Evolutionary conservation across 2,329 filamentous ascomycete species (phyloP), one percentile per base, ranked within the genome.

Genomic region (Didymella segeticola): DNA sequence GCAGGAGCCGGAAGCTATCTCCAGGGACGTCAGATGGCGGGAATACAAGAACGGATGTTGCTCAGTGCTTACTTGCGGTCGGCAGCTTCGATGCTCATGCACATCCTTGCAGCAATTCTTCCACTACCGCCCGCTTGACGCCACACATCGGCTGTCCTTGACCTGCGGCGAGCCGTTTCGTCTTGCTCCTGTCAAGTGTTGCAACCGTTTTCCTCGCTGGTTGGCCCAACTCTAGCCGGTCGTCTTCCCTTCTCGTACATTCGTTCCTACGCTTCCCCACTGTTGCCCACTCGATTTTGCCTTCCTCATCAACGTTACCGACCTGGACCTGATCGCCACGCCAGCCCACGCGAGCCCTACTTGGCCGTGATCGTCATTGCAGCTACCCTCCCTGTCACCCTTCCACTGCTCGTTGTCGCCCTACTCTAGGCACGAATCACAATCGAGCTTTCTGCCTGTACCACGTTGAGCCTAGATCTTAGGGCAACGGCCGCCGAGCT

Each of bases 111-210:
- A 61, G 62, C 50, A 51, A 56, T 49, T 47, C 53, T 62, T 61
- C 66, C 66, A 68, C 67, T 67, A 64, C 67, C 62, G 62, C 60
- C 65, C 57, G 60, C 57, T 62, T 54, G 55, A 70, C 71, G 70
- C 71, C 71, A 73, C 71, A 68, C 63, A 69, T 71, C 66, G 68
- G 65, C 66, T 70, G 64, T 62, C 62, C 63, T 68, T 63, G 66
- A 68, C 59, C 59, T 68, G 64, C 66, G 56, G 69, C 59, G 53
- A 69, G 66, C 66, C 69, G 64, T 65, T 70, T 67, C 54, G 65
- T 72, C 61, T 54, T 49, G 51, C 45, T 54, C 34, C 34, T 45
- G 64, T 66, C 63, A 58, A 62, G 65, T 54, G 58, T 65, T 68
- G 62, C 62, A 64, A 60, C 60, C 58, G 59, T 66, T 57, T 64